phyloP scores from a whole-genome alignment of 164 flowering plant species.

The Amborella trichopoda region DNA sequence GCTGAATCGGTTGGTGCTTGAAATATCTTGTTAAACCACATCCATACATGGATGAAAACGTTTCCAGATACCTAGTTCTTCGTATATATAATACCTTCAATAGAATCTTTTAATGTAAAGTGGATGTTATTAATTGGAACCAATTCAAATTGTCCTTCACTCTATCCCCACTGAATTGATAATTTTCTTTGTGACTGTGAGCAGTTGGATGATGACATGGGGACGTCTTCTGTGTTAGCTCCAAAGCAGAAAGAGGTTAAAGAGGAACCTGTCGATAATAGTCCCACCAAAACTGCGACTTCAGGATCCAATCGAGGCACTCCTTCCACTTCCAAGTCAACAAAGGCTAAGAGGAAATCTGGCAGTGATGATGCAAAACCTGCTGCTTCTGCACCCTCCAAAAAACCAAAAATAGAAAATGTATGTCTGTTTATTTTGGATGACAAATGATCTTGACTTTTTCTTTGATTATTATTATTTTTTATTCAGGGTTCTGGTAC shows the following conservation, averaged over 20 bases:
- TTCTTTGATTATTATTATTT: no score
- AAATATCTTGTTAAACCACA: no score
- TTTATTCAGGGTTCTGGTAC: no score
- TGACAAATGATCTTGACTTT: background rate
- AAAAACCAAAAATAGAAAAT: constrained; percentile 57
- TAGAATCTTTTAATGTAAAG: no score
- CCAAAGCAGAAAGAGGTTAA: constrained; percentile 66
- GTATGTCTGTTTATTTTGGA: constrained; percentile 6
- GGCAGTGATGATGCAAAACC: constrained; percentile 61
- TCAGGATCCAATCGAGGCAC: constrained; percentile 55
- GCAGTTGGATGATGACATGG: constrained; percentile 61
- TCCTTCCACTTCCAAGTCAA: constrained; percentile 53
- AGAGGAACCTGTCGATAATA: constrained; percentile 72
- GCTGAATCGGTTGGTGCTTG: no score
- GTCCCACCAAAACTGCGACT: constrained; percentile 44
- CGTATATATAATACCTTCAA: no score
- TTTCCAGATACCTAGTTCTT: no score
- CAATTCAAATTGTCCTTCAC: constrained; percentile 1
- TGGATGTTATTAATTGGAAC: no score
- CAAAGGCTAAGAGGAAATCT: constrained; percentile 82
- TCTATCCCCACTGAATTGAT: background rate
- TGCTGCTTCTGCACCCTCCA: constrained; percentile 40
- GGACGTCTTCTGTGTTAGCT: constrained; percentile 47
- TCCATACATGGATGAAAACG: no score
- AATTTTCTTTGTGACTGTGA: background rate